Conservation (phyloP, 2,329 filamentous ascomycete genomes). For the Cladophialophora chaetospira region DNA sequence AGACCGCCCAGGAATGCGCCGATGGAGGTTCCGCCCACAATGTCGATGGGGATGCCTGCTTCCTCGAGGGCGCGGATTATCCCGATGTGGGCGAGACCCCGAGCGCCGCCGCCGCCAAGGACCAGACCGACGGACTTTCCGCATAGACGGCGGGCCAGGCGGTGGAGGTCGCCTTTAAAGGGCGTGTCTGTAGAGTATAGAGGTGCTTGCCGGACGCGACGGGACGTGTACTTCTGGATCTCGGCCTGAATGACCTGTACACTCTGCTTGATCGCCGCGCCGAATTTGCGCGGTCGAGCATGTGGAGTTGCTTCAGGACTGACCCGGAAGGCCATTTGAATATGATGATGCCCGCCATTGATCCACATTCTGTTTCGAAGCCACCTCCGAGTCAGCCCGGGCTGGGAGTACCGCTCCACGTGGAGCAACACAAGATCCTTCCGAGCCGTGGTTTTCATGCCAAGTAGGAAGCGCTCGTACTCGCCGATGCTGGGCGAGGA, state of each 20-base stretch:
- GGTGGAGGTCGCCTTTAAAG: slow-evolving; percentile 95
- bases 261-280: slow-evolving; percentile 82
- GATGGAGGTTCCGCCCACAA: slow-evolving; percentile 94
- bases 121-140: slow-evolving; percentile 94
- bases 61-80: slow-evolving; percentile 95
- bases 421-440: slow-evolving; percentile 92
- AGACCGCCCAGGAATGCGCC: slow-evolving; percentile 92
- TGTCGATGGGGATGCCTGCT: slow-evolving; percentile 91
- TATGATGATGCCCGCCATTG: slow-evolving; percentile 95
- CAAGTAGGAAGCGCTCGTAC: slow-evolving; percentile 92
- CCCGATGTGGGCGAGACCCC: slow-evolving; percentile 89
- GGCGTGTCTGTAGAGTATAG: slow-evolving; percentile 89
- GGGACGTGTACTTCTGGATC: slow-evolving; percentile 96
- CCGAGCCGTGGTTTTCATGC: slow-evolving; percentile 93
- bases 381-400: slow-evolving; percentile 86
- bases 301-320: slow-evolving; percentile 72
- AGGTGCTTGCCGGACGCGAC: slow-evolving; percentile 83
- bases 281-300: slow-evolving; percentile 73
- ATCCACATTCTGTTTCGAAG: slow-evolving; percentile 93
- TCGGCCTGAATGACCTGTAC: slow-evolving; percentile 95
- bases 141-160: slow-evolving; percentile 83
- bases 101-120: slow-evolving; percentile 86
- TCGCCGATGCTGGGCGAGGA: slow-evolving; percentile 88
- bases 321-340: slow-evolving; percentile 88
- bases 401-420: slow-evolving; percentile 79